A percentile compares a stretch with the other conserved stretches of the same genome.
Evolutionary conservation across 164 flowering plant genomes (phyloP).

Genomic region (Stephania yunnanensis): DNA sequence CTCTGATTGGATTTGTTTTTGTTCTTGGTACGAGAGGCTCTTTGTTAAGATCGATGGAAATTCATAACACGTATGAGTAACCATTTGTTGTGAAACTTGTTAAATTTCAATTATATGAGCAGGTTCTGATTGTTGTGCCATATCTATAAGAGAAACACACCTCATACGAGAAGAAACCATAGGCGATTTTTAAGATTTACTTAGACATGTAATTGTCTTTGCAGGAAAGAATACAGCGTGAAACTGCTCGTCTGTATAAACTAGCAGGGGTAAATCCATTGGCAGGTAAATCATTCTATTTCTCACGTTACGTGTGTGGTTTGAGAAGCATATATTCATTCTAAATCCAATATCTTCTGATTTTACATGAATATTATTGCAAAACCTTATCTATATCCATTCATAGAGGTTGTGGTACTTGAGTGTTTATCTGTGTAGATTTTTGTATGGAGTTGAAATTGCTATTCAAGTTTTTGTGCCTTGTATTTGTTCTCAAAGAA

Average conservation of each 20-base stretch:
- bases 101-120: background rate
- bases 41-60: too few species aligned
- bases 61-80: too few species aligned
- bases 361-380: background rate
- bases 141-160: background rate
- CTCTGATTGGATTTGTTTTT: too few species aligned
- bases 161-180: too few species aligned
- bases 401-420: background rate
- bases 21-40: too few species aligned
- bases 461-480: background rate
- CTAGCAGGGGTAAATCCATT: conserved; percentile 89
- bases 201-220: conserved; percentile 13
- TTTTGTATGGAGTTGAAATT: background rate
- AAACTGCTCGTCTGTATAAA: conserved; percentile 90
- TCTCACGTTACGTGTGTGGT: background rate
- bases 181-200: background rate
- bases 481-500: background rate
- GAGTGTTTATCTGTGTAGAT: background rate
- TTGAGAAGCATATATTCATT: background rate
- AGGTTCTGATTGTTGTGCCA: background rate
- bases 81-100: background rate
- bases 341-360: conserved; percentile 1
- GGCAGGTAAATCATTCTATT: conserved; percentile 52
- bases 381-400: background rate
- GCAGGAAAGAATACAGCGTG: conserved; percentile 91